Conservation (phyloP, 192 early-diverging fungal species). For the Coemansia sp. region DNA sequence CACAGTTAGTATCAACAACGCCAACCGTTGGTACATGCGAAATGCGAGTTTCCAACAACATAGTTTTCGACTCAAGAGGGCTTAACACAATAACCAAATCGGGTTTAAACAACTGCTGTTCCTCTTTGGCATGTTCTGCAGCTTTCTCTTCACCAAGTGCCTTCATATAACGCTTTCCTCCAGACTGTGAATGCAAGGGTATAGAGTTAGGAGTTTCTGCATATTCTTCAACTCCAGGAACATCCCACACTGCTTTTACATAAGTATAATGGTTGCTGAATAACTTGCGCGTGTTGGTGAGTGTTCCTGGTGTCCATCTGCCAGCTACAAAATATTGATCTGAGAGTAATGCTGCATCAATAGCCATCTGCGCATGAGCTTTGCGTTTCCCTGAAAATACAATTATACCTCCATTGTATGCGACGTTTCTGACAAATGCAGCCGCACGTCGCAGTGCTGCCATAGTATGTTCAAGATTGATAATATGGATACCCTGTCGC, state of each 20-base stretch:
- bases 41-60: slow-evolving; percentile 75
- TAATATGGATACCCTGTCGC: slow-evolving; percentile 85
- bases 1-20: slow-evolving; percentile 88
- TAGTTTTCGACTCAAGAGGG: slow-evolving; percentile 76
- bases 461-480: slow-evolving; percentile 91
- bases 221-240: slow-evolving; percentile 30
- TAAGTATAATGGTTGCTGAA: slow-evolving; percentile 17
- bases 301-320: slow-evolving; percentile 83
- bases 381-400: slow-evolving; percentile 82
- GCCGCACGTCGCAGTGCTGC: slow-evolving; percentile 79
- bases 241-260: slow-evolving; percentile 29
- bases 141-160: slow-evolving; percentile 27
- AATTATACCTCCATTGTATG: slow-evolving; percentile 75
- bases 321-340: slow-evolving; percentile 77
- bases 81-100: slow-evolving; percentile 83
- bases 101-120: slow-evolving; percentile 59
- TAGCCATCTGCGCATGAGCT: slow-evolving; percentile 63
- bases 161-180: slow-evolving; percentile 12
- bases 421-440: slow-evolving; percentile 67
- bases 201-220: neutral
- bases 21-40: slow-evolving; percentile 85
- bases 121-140: slow-evolving; percentile 2
- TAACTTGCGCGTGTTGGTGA: slow-evolving; percentile 70
- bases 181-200: neutral
- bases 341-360: slow-evolving; percentile 74